Evolutionary conservation across 371 early-diverging fungal species (phyloP).

Genomic region (Mortierella sp.): DNA sequence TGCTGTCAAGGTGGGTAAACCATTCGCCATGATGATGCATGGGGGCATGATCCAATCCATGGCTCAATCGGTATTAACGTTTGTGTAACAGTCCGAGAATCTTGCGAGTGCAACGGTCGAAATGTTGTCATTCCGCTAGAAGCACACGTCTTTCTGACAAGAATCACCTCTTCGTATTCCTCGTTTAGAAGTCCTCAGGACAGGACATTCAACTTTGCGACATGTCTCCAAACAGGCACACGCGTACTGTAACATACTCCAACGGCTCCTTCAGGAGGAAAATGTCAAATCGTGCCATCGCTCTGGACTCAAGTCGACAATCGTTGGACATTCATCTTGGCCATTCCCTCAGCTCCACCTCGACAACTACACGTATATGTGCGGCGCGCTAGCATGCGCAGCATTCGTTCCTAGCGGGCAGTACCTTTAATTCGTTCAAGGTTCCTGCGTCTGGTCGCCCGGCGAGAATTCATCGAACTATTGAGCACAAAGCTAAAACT

Average conservation of each 20-base stretch:
- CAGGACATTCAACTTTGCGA: not conserved
- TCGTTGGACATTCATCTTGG: no score
- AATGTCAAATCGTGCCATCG: conserved; percentile 2
- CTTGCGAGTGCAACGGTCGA: not conserved
- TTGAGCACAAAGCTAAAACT: not conserved
- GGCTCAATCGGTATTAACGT: not conserved
- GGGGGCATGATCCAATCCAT: not conserved
- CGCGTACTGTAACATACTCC: not conserved
- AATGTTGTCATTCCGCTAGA: conserved; percentile 31
- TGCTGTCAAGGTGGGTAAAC: no score
- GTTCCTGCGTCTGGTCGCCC: not conserved
- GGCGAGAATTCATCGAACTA: not conserved
- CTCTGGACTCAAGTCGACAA: no score
- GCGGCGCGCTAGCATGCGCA: no score
- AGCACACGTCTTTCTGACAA: conserved; percentile 12
- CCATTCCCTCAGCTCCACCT: not conserved
- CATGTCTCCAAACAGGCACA: no score
- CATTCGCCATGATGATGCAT: not conserved
- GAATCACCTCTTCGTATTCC: conserved; percentile 9
- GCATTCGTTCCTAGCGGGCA: no score
- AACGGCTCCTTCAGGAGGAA: not conserved
- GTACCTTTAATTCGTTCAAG: not conserved
- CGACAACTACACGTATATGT: not conserved
- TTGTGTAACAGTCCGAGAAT: not conserved
- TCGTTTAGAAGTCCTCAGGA: not conserved